These are phyloP conservation scores for Anisodus acutangulus DNA, from an alignment of 257 asterid genomes.

Conservation along the genomic window DNA sequence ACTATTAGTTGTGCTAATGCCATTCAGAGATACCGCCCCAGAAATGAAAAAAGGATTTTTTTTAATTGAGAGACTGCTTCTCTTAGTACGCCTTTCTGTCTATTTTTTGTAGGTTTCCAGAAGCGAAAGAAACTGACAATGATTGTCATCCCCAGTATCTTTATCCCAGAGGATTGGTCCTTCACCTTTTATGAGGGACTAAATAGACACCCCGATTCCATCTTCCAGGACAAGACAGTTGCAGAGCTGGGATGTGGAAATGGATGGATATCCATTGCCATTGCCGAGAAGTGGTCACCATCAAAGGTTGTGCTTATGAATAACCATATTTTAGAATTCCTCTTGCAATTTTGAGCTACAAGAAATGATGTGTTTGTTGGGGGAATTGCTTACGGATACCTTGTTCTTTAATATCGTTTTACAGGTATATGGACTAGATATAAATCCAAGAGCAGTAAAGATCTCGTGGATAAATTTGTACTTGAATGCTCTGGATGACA, in stretches of 20 bases:
- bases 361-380: not conserved
- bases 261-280: slow-evolving; percentile 99
- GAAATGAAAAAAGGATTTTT: not conserved
- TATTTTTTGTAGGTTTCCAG: slow-evolving; percentile 56
- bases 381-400: not conserved
- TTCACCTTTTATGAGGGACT: slow-evolving; percentile 97
- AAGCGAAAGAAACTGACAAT: slow-evolving; percentile 84
- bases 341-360: not conserved
- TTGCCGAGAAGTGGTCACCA: slow-evolving; percentile 96
- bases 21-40: not conserved
- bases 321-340: not conserved
- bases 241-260: slow-evolving; percentile 99
- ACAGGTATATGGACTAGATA: slow-evolving; percentile 99
- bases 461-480: slow-evolving; percentile 98
- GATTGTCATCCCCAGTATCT: slow-evolving; percentile 97
- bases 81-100: slow-evolving; percentile 31
- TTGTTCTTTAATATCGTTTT: not conserved
- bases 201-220: slow-evolving; percentile 92
- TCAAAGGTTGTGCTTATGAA: slow-evolving; percentile 55
- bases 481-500: slow-evolving; percentile 90
- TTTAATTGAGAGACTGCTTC: not conserved
- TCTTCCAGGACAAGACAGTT: slow-evolving; percentile 85
- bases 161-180: slow-evolving; percentile 98
- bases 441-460: slow-evolving; percentile 96
- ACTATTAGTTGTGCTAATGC: not conserved